A percentile compares a stretch with the other conserved stretches of the same genome.
Evolutionary conservation across 768 basidiomycete genomes (phyloP).

Genomic region (Boletus eberwhitei): DNA sequence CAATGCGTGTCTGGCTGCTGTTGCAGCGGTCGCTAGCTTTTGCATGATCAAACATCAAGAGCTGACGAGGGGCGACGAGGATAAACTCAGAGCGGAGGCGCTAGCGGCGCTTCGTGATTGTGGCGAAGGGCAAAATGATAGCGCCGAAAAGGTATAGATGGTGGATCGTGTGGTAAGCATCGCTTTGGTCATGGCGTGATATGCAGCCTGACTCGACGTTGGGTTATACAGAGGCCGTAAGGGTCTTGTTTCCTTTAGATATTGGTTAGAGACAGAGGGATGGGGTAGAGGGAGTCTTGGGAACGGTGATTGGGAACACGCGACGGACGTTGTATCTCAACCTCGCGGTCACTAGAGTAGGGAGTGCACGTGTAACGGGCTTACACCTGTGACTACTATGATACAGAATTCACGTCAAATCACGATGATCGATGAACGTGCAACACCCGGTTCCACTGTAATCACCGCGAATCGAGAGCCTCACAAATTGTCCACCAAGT

Average conservation of each 20-base stretch:
- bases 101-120: constrained; percentile 8
- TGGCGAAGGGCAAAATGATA: background rate
- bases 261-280: background rate
- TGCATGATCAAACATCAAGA: constrained; percentile 62
- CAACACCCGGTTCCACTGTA: constrained; percentile 9
- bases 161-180: background rate
- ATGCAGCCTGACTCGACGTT: background rate
- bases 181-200: background rate
- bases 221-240: background rate
- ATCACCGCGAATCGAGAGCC: constrained; percentile 12
- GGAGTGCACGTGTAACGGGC: background rate
- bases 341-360: background rate
- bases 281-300: background rate
- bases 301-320: background rate
- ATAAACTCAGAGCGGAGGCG: constrained; percentile 42
- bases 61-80: constrained; percentile 56
- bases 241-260: background rate
- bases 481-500: background rate
- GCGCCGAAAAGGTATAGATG: constrained; percentile 1
- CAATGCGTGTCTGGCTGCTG: constrained; percentile 50
- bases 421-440: background rate
- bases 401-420: too few species aligned
- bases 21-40: constrained; percentile 54
- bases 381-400: too few species aligned
- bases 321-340: background rate